Evolutionary conservation across 805 yeast species (phyloP), one percentile per base, ranked within the genome.

Genomic region (Myxozyma kluyveri): DNA sequence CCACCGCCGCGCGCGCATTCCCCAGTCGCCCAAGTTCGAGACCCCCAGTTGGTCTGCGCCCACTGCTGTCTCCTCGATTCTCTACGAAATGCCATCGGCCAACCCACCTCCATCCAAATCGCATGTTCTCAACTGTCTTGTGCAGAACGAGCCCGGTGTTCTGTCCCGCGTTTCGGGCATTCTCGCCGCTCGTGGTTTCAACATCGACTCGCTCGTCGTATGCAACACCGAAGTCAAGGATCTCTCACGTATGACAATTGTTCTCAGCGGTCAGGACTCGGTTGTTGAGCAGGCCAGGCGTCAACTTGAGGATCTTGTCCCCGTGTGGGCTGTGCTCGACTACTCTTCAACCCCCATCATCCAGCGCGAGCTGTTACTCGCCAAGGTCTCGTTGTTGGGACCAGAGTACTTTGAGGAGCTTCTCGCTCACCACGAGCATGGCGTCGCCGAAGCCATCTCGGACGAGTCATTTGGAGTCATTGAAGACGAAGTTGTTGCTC

Each of bases 111-210:
- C 89, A 38, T 75, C 78, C 62, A 83, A 85, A 61, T 86, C 86
- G 65, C 99, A 93, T 64, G 95, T 93, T 41, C 77, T 93, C 68
- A 93, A 91, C 78, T 93, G 99, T 74, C 78, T 93, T 67, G 99
- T 93, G 17, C 98, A 93, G 73, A 91, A 93, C 71, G 99, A 93
- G 73, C 98, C 99, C 5, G 99, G 99, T 77, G 99, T 93, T 42
- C 75, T 93, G 64, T 84, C 96, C 32, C 81, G 91, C 49, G 87
- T 93, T 39, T 86, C 97, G 4, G 96, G 97, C 49, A 89, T 96
- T 48, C 78, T 93, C 61, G 99, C 99, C 35, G 98, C 97, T 36
- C 80, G 99, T 70, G 99, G 99, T 17, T 93, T 93, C 81, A 93
- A 93, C 75, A 93, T 93, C 66, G 99, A 93, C 70, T 91, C 98